These are phyloP conservation scores for Exophiala sp. DNA, from an alignment of 2,329 filamentous ascomycete species.

Conservation along the genomic window DNA sequence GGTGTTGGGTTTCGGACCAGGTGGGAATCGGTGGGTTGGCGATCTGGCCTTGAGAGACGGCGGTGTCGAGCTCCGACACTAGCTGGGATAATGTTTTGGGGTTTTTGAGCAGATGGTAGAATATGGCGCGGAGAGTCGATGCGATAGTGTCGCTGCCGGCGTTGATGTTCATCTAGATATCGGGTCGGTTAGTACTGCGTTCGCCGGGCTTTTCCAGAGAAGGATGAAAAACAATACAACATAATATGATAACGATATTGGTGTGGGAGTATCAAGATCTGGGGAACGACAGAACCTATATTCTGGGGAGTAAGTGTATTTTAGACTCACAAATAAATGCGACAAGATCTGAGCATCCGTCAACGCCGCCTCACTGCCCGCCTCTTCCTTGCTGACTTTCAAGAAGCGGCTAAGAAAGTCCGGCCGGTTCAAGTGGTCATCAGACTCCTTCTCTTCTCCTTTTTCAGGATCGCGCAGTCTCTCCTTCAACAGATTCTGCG, in stretches of 20 bases:
- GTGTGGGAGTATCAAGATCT: no score
- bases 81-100: constrained; percentile 37
- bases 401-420: constrained; percentile 30
- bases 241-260: no score
- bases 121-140: constrained; percentile 63
- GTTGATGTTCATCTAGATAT: constrained; percentile 30
- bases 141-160: constrained; percentile 76
- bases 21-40: constrained; percentile 29
- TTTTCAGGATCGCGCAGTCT: constrained; percentile 16
- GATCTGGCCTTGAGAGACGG: constrained; percentile 25
- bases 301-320: neutral
- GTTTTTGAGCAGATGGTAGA: constrained; percentile 67
- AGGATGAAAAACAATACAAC: no score
- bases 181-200: no score
- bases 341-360: constrained; percentile 23
- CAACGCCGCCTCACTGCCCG: constrained; percentile 18
- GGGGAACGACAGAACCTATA: no score
- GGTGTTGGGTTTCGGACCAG: constrained; percentile 30
- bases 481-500: constrained; percentile 21
- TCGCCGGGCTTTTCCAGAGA: no score
- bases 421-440: constrained; percentile 10
- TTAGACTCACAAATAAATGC: constrained; percentile 20
- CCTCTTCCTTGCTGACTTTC: constrained; percentile 21
- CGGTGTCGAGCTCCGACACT: constrained; percentile 29
- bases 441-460: constrained; percentile 12